These are phyloP conservation scores for Stephanocyclus meneghinianus DNA, from an alignment of 352 stramenopile genomes.

Conservation along the genomic window DNA sequence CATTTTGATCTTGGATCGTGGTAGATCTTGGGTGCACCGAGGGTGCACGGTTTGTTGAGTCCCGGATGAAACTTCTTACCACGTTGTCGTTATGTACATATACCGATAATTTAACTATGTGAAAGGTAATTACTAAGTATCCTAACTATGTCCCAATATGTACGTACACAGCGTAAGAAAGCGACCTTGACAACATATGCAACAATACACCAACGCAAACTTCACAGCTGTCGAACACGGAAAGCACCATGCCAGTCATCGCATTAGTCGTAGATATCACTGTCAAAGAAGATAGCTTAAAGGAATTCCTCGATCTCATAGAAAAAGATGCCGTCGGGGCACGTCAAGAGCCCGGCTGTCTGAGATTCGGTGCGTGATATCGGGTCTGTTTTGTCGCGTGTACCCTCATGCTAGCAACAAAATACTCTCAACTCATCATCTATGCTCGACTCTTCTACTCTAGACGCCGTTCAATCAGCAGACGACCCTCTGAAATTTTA, in stretches of 20 bases:
- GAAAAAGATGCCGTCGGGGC: neutral
- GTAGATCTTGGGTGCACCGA: too few species aligned
- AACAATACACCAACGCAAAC: too few species aligned
- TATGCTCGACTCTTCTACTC: neutral
- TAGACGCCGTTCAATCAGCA: neutral
- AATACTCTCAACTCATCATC: neutral
- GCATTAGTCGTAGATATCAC: slow-evolving; percentile 1
- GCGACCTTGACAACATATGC: too few species aligned
- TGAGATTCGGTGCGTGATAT: slow-evolving; percentile 4
- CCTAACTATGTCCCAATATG: too few species aligned
- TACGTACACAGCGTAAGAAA: too few species aligned
- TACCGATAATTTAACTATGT: too few species aligned
- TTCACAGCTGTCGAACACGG: too few species aligned
- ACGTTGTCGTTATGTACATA: too few species aligned
- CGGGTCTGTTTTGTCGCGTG: neutral
- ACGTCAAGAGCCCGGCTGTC: neutral
- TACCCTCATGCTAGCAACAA: neutral
- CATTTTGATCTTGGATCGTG: too few species aligned
- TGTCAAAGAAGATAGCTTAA: slow-evolving; percentile 1
- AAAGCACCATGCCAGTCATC: neutral
- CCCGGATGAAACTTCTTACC: too few species aligned
- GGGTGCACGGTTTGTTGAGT: too few species aligned
- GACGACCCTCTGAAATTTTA: slow-evolving; percentile 1
- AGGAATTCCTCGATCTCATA: slow-evolving; percentile 1
- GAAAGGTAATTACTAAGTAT: too few species aligned